Conservation (phyloP, 2,329 filamentous ascomycete species). For the Diaporthe vexans region DNA sequence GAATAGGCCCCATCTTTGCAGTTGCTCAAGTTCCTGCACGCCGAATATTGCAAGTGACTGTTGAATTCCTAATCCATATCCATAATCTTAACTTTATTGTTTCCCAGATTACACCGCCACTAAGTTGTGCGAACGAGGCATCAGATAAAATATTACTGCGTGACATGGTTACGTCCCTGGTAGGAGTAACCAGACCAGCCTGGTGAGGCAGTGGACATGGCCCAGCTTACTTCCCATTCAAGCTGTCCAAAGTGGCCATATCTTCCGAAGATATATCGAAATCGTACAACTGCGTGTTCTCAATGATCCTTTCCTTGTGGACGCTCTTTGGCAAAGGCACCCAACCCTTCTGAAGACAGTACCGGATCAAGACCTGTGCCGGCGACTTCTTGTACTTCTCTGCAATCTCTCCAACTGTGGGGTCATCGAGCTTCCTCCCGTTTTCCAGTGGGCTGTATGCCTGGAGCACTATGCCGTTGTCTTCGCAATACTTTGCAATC, state of each 20-base stretch:
- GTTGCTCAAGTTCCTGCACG: background rate
- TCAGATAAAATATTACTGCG: background rate
- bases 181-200: no score
- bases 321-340: constrained; percentile 78
- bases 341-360: constrained; percentile 78
- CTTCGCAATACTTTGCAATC: constrained; percentile 68
- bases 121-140: no score
- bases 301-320: constrained; percentile 68
- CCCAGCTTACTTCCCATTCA: constrained; percentile 21
- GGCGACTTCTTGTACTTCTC: constrained; percentile 72
- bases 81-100: no score
- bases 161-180: background rate
- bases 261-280: constrained; percentile 71
- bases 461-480: constrained; percentile 65
- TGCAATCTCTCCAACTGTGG: constrained; percentile 68
- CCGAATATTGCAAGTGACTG: no score
- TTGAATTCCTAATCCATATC: no score
- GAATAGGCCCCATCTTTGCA: background rate
- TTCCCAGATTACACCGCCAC: no score
- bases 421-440: constrained; percentile 73
- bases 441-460: constrained; percentile 68
- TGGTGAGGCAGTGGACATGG: background rate
- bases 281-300: constrained; percentile 72
- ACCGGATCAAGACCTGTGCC: constrained; percentile 77
- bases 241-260: constrained; percentile 55